phyloP scores from a whole-genome alignment of 176 grass and related monocot genomes.

The Carex littledalei region DNA sequence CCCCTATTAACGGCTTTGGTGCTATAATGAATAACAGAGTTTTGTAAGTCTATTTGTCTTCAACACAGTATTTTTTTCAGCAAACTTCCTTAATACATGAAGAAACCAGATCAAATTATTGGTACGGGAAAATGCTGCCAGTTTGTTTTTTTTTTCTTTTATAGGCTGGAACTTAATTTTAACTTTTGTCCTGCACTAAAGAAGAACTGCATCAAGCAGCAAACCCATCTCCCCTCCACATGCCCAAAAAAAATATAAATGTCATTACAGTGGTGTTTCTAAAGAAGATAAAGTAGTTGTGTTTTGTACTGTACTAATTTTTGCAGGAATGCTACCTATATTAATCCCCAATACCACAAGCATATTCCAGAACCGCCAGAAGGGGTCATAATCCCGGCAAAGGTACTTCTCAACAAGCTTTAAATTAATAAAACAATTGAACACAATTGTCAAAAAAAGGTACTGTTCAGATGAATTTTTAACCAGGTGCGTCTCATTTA shows the following conservation, averaged over 20 bases:
- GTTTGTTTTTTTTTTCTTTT: constrained; percentile 5
- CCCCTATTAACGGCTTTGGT: constrained; percentile 75
- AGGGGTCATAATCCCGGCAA: constrained; percentile 68
- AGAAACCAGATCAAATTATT: neutral
- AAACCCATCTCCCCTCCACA: constrained; percentile 54
- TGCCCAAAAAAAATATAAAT: constrained; percentile 39
- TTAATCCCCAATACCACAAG: constrained; percentile 75
- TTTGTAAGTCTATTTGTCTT: constrained; percentile 53
- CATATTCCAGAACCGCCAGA: constrained; percentile 76
- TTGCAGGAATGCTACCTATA: constrained; percentile 78
- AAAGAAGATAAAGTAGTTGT: neutral
- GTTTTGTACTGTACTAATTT: neutral
- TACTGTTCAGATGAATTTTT: constrained; percentile 1
- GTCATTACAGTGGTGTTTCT: neutral
- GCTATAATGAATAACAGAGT: constrained; percentile 69
- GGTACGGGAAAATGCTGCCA: neutral
- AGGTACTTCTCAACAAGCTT: constrained; percentile 43
- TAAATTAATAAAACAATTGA: neutral
- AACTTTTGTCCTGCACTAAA: constrained; percentile 63
- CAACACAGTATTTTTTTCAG: neutral
- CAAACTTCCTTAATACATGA: neutral
- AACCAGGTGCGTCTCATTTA: constrained; percentile 17
- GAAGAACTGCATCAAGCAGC: constrained; percentile 14
- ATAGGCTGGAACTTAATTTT: constrained; percentile 61
- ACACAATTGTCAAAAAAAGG: neutral